A percentile compares a stretch with the other conserved stretches of the same genome.
phyloP scores from a whole-genome alignment of 768 basidiomycete genomes.

The Leccinellum albellum region DNA sequence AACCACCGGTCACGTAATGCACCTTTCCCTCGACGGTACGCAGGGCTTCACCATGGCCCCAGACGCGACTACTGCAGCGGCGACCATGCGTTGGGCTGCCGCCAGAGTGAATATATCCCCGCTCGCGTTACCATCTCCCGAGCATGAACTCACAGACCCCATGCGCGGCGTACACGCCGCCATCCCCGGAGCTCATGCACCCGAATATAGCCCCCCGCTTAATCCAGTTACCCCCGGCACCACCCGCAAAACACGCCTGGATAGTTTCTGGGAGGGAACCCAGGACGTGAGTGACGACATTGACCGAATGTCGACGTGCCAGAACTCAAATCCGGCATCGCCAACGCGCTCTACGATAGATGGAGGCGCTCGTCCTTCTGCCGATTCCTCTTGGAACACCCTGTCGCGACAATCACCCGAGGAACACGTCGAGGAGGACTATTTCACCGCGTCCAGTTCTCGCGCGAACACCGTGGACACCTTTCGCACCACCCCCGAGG shows the following conservation, averaged over 20 bases:
- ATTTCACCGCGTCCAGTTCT: constrained; percentile 27
- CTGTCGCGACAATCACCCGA: constrained; percentile 22
- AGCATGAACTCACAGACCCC: constrained; percentile 88
- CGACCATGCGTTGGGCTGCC: constrained; percentile 84
- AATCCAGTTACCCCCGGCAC: constrained; percentile 44
- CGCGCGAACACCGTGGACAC: constrained; percentile 21
- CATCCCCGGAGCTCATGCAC: constrained; percentile 58
- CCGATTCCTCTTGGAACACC: constrained; percentile 11
- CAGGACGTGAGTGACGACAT: constrained; percentile 52
- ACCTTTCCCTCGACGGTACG: constrained; percentile 27
- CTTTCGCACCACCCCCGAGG: constrained; percentile 9
- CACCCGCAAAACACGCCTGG: constrained; percentile 53
- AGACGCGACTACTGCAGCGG: constrained; percentile 65
- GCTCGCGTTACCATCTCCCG: constrained; percentile 83
- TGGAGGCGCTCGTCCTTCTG: background rate
- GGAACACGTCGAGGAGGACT: constrained; percentile 28
- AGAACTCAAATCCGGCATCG: constrained; percentile 23
- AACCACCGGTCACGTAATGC: constrained; percentile 23
- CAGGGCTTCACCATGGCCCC: constrained; percentile 35
- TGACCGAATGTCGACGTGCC: constrained; percentile 21
- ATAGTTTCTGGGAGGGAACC: constrained; percentile 77
- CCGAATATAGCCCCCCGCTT: constrained; percentile 31
- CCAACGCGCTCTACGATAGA: constrained; percentile 14
- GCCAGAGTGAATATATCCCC: constrained; percentile 81
- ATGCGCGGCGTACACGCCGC: constrained; percentile 71